phyloP scores from a whole-genome alignment of 75 land plant genomes.

The Picea glauca region DNA sequence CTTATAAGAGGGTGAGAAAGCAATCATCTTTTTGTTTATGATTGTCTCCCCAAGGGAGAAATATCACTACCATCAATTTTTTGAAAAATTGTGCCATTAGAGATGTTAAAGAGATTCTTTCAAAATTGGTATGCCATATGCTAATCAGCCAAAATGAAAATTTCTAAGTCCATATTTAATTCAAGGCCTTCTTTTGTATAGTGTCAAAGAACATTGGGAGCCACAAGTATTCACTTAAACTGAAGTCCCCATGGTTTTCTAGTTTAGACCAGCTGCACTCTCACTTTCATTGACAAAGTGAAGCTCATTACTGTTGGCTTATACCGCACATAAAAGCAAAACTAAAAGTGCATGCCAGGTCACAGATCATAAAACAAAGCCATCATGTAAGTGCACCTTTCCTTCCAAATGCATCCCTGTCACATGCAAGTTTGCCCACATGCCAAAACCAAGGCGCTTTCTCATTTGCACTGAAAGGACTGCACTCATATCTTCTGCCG shows the following conservation, averaged over 20 bases:
- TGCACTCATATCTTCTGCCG: slow-evolving; percentile 89
- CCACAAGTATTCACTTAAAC: background rate
- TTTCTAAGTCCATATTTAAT: background rate
- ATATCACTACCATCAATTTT: background rate
- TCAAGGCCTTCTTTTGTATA: background rate
- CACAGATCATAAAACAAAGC: background rate
- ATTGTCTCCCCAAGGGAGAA: background rate
- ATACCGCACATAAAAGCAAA: background rate
- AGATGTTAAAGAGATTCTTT: background rate
- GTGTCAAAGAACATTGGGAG: background rate
- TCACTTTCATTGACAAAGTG: background rate
- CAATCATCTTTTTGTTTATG: background rate
- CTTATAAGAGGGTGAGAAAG: background rate
- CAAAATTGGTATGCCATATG: background rate
- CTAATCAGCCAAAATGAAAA: background rate
- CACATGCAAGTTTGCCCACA: slow-evolving; percentile 71
- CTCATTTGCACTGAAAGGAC: slow-evolving; percentile 68
- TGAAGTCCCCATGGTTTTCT: background rate
- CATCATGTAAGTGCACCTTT: slow-evolving; percentile 44
- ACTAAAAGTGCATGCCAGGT: background rate
- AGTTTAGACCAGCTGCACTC: background rate
- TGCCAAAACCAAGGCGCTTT: slow-evolving; percentile 83
- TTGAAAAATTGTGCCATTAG: background rate
- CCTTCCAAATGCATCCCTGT: slow-evolving; percentile 85
- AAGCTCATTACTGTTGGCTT: background rate